Base-by-base conservation (phyloP, 2,329 filamentous ascomycete genomes). In the Aspergillus aculeatus region DNA sequence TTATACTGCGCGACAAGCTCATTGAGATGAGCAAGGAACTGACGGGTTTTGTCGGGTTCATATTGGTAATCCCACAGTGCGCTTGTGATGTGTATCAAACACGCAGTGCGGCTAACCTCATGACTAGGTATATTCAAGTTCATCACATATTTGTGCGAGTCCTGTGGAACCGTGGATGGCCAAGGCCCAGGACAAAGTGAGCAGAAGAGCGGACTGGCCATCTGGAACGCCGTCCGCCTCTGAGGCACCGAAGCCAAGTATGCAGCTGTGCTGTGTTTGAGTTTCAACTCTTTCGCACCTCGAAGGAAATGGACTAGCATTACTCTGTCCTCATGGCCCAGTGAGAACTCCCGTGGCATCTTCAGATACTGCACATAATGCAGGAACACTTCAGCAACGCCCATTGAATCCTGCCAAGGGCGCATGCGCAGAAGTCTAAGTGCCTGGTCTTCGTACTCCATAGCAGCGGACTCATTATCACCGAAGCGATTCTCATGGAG, bases 111-210 rank as follows among this genome's bases (percentile, higher is more conserved):
- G 35, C 70, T 73, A 38, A 73, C 62, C 52, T 76, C 73, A 57
- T 72, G 73, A 12, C 72, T 74, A 11, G 71, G 66, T 6, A 62
- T 64, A 41, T 70, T 68, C 6, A 19, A 6, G 44, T 65, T 68
- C 9, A 78, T 65, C 21, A 78, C 75, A 58, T 75, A 78, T 54
- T 68, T 68, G 38, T 75, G 76, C 12, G 70, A 70, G 32, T 67
- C 71, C 0, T 68, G 62, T 14, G 76, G 75, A 5, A 78, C 71
- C 49, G 70, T 70, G 5, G 73, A 73, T 12, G 76, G 77, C 19
- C 69, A 73, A 11, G 76, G 77, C 7, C 76, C 76, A 58, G 71
- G 75, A n/a, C 76, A 77, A n/a, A 78, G 69, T 5, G 78, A 60
- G 14, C 72, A 67, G 54, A 77, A 77, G 9, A 78, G 64, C 19